Conservation (phyloP, 768 basidiomycete genomes). For the Pleurotus eryngii region DNA sequence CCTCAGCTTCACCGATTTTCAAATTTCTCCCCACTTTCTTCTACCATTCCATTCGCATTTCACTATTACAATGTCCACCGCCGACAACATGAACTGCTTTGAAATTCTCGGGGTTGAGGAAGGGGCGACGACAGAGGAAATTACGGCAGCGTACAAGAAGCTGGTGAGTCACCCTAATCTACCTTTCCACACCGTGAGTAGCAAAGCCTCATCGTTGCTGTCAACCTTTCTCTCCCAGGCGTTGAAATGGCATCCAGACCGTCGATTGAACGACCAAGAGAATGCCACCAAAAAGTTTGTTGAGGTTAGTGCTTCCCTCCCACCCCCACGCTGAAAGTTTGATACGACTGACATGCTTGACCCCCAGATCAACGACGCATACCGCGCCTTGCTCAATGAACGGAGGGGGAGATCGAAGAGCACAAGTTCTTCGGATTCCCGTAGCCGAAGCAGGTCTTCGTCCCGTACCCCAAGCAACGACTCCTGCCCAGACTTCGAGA, state of each 20-base stretch:
- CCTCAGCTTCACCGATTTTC: constrained; percentile 6
- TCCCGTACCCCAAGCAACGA: constrained; percentile 6
- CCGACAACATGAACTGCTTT: constrained; percentile 21
- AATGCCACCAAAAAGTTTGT: constrained; percentile 47
- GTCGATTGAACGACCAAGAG: constrained; percentile 42
- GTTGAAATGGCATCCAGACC: constrained; percentile 58
- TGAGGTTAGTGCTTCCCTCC: constrained; percentile 30
- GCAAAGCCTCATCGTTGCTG: background rate
- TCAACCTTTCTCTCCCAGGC: constrained; percentile 30
- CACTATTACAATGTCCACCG: background rate
- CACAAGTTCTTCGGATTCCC: background rate
- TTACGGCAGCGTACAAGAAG: constrained; percentile 52
- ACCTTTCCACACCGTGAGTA: background rate
- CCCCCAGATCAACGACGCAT: constrained; percentile 46
- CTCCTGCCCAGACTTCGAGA: constrained; percentile 3
- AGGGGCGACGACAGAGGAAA: constrained; percentile 45
- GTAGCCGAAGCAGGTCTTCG: constrained; percentile 6
- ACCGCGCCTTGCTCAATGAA: constrained; percentile 44
- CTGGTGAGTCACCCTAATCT: constrained; percentile 32
- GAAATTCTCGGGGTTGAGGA: constrained; percentile 41
- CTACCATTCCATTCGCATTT: background rate
- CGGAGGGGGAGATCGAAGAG: constrained; percentile 29
- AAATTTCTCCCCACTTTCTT: background rate
- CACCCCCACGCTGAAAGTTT: background rate
- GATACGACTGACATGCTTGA: background rate